These are phyloP conservation scores for Suhomyces emberorum DNA, from an alignment of 805 yeast genomes.

Conservation along the genomic window DNA sequence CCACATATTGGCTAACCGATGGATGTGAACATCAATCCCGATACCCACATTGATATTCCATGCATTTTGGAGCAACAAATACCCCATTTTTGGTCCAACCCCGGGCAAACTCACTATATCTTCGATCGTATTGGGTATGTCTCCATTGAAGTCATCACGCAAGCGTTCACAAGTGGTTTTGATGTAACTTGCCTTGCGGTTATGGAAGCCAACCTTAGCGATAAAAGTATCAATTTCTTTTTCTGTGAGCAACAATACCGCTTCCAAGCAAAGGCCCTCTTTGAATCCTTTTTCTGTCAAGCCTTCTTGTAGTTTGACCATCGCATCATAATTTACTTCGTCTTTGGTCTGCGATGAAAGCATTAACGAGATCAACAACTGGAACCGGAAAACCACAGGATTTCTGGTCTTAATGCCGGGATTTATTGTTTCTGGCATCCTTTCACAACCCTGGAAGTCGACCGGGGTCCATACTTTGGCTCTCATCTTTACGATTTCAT, in stretches of 20 bases:
- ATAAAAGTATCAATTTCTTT: slow-evolving; percentile 61
- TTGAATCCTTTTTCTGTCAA: slow-evolving; percentile 35
- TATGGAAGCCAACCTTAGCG: slow-evolving; percentile 83
- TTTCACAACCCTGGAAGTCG: slow-evolving; percentile 83
- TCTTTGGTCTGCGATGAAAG: slow-evolving; percentile 91
- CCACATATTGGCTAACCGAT: slow-evolving; percentile 76
- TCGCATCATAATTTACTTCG: slow-evolving; percentile 74
- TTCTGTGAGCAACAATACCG: slow-evolving; percentile 49
- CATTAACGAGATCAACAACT: slow-evolving; percentile 76
- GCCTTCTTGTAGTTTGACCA: slow-evolving; percentile 53
- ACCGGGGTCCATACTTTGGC: slow-evolving; percentile 71
- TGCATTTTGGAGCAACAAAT: slow-evolving; percentile 71
- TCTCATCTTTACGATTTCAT: slow-evolving; percentile 66
- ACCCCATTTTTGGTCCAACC: slow-evolving; percentile 96
- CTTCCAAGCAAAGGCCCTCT: slow-evolving; percentile 58
- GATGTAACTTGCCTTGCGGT: slow-evolving; percentile 70
- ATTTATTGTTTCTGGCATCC: slow-evolving; percentile 44
- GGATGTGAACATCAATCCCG: slow-evolving; percentile 94
- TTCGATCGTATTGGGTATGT: slow-evolving; percentile 67
- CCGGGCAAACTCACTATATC: slow-evolving; percentile 77
- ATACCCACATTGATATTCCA: slow-evolving; percentile 78
- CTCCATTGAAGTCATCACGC: slow-evolving; percentile 50
- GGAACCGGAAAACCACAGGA: slow-evolving; percentile 57
- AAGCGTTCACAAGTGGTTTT: slow-evolving; percentile 58
- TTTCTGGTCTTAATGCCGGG: slow-evolving; percentile 27